These are phyloP conservation scores for Russula ochroleuca DNA, from an alignment of 768 basidiomycete genomes.

Conservation along the genomic window DNA sequence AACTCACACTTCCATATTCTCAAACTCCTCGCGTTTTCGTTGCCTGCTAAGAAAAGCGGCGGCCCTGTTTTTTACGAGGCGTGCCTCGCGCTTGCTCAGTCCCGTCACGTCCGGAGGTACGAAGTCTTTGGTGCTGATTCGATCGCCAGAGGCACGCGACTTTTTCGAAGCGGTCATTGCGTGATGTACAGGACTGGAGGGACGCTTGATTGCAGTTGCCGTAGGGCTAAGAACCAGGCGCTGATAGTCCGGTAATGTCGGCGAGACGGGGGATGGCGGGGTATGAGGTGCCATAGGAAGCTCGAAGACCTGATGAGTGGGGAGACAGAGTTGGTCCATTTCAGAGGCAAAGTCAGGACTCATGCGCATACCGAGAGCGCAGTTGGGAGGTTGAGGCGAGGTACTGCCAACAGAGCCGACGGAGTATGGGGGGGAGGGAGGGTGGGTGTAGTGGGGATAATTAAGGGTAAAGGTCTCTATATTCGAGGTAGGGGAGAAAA, in stretches of 20 bases:
- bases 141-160: constrained; percentile 44
- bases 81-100: constrained; percentile 84
- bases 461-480: constrained; percentile 34
- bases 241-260: constrained; percentile 32
- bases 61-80: constrained; percentile 87
- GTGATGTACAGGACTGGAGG: constrained; percentile 32
- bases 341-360: constrained; percentile 43
- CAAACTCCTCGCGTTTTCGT: constrained; percentile 89
- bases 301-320: constrained; percentile 73
- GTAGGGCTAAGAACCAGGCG: constrained; percentile 19
- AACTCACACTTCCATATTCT: constrained; percentile 84
- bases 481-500: constrained; percentile 38
- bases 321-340: constrained; percentile 52
- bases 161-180: constrained; percentile 39
- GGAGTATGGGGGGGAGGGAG: constrained; percentile 41
- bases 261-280: constrained; percentile 35
- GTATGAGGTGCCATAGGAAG: constrained; percentile 39
- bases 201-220: constrained; percentile 30
- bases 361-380: constrained; percentile 50
- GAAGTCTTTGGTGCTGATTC: constrained; percentile 72
- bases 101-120: constrained; percentile 85
- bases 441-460: constrained; percentile 31
- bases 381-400: constrained; percentile 34
- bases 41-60: constrained; percentile 90
- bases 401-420: constrained; percentile 40